These are phyloP conservation scores for Calonectria honghensis DNA, from an alignment of 2,329 filamentous ascomycete genomes.

Conservation along the genomic window DNA sequence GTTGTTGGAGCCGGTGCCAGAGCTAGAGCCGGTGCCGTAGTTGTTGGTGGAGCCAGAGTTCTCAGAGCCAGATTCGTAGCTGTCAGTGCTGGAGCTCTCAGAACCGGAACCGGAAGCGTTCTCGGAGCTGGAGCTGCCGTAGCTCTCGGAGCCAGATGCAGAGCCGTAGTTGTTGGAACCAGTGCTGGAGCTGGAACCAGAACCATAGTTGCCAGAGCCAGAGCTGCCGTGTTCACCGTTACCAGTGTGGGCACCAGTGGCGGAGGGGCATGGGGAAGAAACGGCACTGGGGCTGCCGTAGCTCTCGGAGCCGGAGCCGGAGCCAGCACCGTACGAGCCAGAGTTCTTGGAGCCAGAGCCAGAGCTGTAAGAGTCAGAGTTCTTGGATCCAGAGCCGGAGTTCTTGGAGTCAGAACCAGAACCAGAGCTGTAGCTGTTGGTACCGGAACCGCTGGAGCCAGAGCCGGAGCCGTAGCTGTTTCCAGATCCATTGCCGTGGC, in stretches of 20 bases:
- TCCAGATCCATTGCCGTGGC: conserved; percentile 32
- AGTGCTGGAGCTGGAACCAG: too few relatives aligned
- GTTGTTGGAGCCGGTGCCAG: neutral
- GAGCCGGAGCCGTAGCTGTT: neutral
- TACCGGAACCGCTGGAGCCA: neutral
- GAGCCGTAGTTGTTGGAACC: neutral
- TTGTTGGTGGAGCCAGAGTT: neutral
- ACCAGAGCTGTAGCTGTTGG: too few relatives aligned
- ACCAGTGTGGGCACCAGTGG: neutral
- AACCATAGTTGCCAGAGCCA: too few relatives aligned
- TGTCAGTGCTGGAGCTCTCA: neutral
- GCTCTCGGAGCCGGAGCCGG: conserved; percentile 68
- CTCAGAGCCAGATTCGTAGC: conserved; percentile 26
- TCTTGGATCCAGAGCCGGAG: neutral
- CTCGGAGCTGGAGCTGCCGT: neutral
- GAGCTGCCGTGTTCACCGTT: conserved; percentile 24
- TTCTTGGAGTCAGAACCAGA: too few relatives aligned
- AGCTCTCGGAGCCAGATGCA: neutral
- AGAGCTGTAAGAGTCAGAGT: conserved; percentile 58
- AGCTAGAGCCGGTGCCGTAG: too few relatives aligned
- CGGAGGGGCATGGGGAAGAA: conserved; percentile 28
- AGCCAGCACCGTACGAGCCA: conserved; percentile 78
- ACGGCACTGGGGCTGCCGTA: conserved; percentile 41
- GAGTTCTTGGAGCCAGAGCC: conserved; percentile 58
- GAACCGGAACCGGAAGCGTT: neutral